phyloP scores from a whole-genome alignment of 805 yeast species.

The Lachancea thermotolerans region DNA sequence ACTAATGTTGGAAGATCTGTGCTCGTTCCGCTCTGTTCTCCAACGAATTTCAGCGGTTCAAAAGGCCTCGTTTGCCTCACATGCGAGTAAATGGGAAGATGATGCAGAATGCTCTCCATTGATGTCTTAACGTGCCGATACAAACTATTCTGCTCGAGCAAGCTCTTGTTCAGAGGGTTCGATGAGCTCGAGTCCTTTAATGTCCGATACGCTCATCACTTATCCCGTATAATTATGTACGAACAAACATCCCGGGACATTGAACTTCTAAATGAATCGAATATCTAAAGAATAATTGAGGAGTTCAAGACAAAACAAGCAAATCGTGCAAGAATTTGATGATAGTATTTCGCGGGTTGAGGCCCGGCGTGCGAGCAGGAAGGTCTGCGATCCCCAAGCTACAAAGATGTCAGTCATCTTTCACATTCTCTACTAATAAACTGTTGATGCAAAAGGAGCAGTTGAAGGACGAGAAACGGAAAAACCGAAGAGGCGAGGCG shows the following conservation, averaged over 20 bases:
- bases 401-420: conserved; percentile 20
- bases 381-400: conserved; percentile 4
- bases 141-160: too few relatives aligned
- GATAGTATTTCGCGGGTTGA: background rate
- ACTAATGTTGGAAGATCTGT: conserved; percentile 26
- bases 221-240: too few relatives aligned
- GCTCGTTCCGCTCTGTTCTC: background rate
- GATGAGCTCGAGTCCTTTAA: too few relatives aligned
- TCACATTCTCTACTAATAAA: conserved; percentile 21
- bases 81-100: conserved; percentile 7
- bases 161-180: too few relatives aligned
- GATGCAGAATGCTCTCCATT: conserved; percentile 2
- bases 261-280: too few relatives aligned
- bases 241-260: too few relatives aligned
- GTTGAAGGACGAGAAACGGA: conserved; percentile 8
- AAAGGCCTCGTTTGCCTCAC: conserved; percentile 8
- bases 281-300: too few relatives aligned
- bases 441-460: conserved; percentile 17
- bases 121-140: background rate
- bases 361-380: conserved; percentile 2
- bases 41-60: conserved; percentile 7
- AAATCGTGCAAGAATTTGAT: background rate
- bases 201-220: too few relatives aligned
- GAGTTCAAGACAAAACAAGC: too few relatives aligned
- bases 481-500: background rate